A percentile compares a stretch with the other conserved stretches of the same genome.
Evolutionary conservation across 2,329 filamentous ascomycete genomes (phyloP).

Genomic region (Trichophyton simii): DNA sequence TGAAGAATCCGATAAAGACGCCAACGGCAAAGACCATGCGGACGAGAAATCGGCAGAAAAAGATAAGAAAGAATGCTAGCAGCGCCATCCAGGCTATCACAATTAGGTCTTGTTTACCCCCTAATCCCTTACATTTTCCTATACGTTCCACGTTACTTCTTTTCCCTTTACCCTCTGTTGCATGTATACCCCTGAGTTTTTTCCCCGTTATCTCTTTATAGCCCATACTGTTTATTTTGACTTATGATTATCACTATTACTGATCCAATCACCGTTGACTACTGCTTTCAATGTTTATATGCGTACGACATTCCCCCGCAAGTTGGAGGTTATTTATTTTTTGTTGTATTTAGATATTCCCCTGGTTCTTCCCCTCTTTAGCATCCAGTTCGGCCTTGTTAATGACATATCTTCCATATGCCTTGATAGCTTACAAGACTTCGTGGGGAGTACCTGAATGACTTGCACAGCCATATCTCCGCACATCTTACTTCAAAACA

Average conservation of each 20-base stretch:
- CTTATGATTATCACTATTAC: not conserved
- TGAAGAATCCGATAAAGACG: conserved; percentile 4
- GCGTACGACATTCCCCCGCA: not conserved
- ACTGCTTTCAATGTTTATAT: not conserved
- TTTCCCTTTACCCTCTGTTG: not conserved
- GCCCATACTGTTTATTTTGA: not conserved
- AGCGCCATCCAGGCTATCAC: not conserved
- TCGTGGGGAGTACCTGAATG: too few species aligned
- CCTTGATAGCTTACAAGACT: not conserved
- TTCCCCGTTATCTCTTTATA: not conserved
- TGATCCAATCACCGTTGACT: not conserved
- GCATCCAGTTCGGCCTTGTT: not conserved
- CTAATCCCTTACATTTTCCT: not conserved
- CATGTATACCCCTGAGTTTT: not conserved
- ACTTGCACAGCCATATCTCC: too few species aligned
- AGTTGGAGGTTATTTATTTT: not conserved
- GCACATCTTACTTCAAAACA: too few species aligned
- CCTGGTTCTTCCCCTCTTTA: not conserved
- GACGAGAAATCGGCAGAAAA: not conserved
- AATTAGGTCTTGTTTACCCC: not conserved
- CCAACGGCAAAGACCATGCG: not conserved
- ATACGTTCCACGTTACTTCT: not conserved
- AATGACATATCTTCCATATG: not conserved
- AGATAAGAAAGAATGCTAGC: not conserved
- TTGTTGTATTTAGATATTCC: not conserved